Base-by-base conservation (phyloP, 23 red algal genomes). In the Rhodosorus marinus region DNA sequence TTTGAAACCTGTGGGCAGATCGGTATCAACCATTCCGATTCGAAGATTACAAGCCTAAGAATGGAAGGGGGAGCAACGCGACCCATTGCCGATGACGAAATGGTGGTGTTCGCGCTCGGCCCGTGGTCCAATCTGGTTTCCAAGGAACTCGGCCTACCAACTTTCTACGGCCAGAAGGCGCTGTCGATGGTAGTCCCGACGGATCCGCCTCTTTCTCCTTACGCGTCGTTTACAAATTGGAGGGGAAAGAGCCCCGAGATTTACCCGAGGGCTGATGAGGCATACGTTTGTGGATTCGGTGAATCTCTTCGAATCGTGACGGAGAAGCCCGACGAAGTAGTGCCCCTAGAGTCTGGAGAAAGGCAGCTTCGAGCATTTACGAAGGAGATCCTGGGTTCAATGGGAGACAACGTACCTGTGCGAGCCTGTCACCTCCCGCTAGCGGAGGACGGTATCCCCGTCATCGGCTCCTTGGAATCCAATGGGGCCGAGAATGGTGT, bases 81-180 rank as follows among this genome's bases (percentile, higher is more conserved):
- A n/a, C n/a, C n/a, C n/a, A n/a, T n/a, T n/a, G n/a, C n/a, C n/a
- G n/a, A n/a, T n/a, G n/a, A 29, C 40, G 73, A 53, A 20, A 41
- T 55, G 17, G 29, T 81, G 26, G 62, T 81, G 27, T 49, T 81
- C 8, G 62, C 62, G 3, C 69, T 60, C 64, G 75, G 75, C 19
- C 75, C 75, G 30, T 81, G 75, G 75, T 70, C 59, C 0, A 54
- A 20, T 42, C 65, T 19, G 5, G 75, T 66, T 30, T 54, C 29
- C 17, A 22, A 32, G 5, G 69, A 66, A 66, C 66, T 81, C 26
- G 26, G 49, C 7, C 45, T 81, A 14, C 64, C 75, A 35, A 19
- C 31, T 0, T 35, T 81, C n/a, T 35, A 49, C 1, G 75, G 49
- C 2, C 54, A 57, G 11, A 81, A 81, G 63, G 75, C 75, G 11